Conservation (phyloP, 2,329 filamentous ascomycete genomes). For the Mycosphaerelloides madeirae region DNA sequence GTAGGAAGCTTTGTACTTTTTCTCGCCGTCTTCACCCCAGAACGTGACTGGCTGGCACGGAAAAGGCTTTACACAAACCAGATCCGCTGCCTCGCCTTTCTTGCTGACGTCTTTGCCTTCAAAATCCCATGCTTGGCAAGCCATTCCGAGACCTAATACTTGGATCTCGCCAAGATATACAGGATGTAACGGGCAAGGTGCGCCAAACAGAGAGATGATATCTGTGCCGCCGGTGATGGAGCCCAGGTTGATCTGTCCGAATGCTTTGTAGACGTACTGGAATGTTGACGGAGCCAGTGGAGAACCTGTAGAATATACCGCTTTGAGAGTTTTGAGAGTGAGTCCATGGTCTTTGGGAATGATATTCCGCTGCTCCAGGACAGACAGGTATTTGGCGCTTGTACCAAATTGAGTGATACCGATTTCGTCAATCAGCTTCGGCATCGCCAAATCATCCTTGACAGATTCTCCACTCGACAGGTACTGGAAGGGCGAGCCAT, state of each 20-base stretch:
- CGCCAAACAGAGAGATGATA: slow-evolving; percentile 91
- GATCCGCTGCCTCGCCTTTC: slow-evolving; percentile 71
- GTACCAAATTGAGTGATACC: slow-evolving; percentile 91
- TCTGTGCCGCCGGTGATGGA: slow-evolving; percentile 96
- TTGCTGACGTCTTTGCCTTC: slow-evolving; percentile 55
- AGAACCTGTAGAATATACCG: slow-evolving; percentile 91
- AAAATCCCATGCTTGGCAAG: slow-evolving; percentile 47
- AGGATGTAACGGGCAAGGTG: slow-evolving; percentile 58
- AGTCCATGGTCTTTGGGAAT: slow-evolving; percentile 57
- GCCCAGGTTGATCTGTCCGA: slow-evolving; percentile 80
- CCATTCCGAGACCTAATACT: slow-evolving; percentile 48
- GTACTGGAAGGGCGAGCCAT: slow-evolving; percentile 77
- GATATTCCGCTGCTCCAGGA: slow-evolving; percentile 74
- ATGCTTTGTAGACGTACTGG: slow-evolving; percentile 77
- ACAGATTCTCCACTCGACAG: slow-evolving; percentile 46
- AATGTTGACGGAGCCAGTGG: slow-evolving; percentile 92
- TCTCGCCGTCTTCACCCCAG: slow-evolving; percentile 67
- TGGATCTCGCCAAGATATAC: slow-evolving; percentile 51
- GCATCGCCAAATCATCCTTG: slow-evolving; percentile 74
- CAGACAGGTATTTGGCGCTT: slow-evolving; percentile 85
- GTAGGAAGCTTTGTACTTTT: slow-evolving; percentile 79
- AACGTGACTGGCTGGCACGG: slow-evolving; percentile 88
- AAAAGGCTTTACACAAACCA: slow-evolving; percentile 82
- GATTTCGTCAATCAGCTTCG: slow-evolving; percentile 72
- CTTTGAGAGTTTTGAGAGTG: slow-evolving; percentile 57